Evolutionary conservation across 2,329 filamentous ascomycete genomes (phyloP).

Genomic region (Cladosporium sp.): DNA sequence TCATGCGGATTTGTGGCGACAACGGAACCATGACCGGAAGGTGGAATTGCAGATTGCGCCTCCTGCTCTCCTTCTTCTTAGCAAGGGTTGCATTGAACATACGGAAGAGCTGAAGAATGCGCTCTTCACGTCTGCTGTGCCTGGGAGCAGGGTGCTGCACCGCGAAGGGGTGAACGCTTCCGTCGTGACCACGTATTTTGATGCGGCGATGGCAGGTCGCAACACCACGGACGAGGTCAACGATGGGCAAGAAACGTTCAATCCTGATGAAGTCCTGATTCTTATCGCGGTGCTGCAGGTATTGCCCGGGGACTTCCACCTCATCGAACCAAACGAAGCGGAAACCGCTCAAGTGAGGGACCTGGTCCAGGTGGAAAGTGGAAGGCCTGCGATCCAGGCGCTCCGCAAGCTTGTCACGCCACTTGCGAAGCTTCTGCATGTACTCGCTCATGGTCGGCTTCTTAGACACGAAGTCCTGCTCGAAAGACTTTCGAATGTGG

Average conservation of each 20-base stretch:
- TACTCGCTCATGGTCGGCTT: slow-evolving; percentile 99
- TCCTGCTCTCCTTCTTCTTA: slow-evolving; percentile 91
- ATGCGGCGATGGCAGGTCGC: slow-evolving; percentile 88
- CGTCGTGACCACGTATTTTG: slow-evolving; percentile 95
- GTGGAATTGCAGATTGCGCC: slow-evolving; percentile 93
- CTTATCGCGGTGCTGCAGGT: slow-evolving; percentile 96
- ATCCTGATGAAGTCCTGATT: slow-evolving; percentile 98
- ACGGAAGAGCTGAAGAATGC: slow-evolving; percentile 92
- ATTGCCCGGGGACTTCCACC: slow-evolving; percentile 95
- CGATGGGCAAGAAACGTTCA: slow-evolving; percentile 91
- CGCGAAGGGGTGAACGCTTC: slow-evolving; percentile 92
- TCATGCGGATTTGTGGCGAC: slow-evolving; percentile 88
- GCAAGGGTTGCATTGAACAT: slow-evolving; percentile 91
- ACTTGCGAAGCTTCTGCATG: slow-evolving; percentile 91
- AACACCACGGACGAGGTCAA: slow-evolving; percentile 87
- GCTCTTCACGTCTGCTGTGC: slow-evolving; percentile 89
- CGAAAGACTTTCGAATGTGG: slow-evolving; percentile 94
- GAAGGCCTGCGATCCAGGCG: slow-evolving; percentile 82
- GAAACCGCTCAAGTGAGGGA: slow-evolving; percentile 92
- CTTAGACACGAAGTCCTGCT: slow-evolving; percentile 91
- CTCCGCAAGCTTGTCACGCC: slow-evolving; percentile 97
- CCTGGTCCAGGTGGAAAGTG: slow-evolving; percentile 72
- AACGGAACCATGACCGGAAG: slow-evolving; percentile 93
- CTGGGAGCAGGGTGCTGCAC: slow-evolving; percentile 93
- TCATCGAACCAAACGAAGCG: slow-evolving; percentile 98